Base-by-base conservation (phyloP, 371 early-diverging fungal species). In the Apophysomyces sp. region DNA sequence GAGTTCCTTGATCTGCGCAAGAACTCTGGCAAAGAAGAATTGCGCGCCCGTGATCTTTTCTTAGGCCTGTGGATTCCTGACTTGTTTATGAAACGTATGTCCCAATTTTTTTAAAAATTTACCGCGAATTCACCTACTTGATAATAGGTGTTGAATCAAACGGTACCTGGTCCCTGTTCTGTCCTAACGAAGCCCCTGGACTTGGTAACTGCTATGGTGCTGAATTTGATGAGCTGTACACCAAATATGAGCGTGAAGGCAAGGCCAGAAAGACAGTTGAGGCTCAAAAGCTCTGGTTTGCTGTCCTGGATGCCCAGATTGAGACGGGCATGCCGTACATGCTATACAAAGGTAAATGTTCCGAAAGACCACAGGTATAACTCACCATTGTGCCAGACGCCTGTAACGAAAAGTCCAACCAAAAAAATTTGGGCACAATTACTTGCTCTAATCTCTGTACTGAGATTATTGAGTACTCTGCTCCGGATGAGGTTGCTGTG, bases 291-390 rank as follows among this genome's bases (percentile, higher is more conserved):
- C 85, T 99, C 28, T 99, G 99, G 99, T 96, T 91, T 73, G 96
- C 98, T 6, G 98, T 99, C 60, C 67, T 99, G 40, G 98, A 98
- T 60, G 79, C 98, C 3, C 99, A 99, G 81, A 96, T 96, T 37
- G 99, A 99, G 80, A 99, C 99, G 12, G 99, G 99, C 29, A 98
- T 92, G 41, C 99, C 99, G 0, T 99, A 94, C 79, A 99, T 99
- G 94, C 88, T 98, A 29, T 99, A 99, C 89, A 99, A 99, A 88
- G 99, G 99, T 84, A 65, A 60, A 57, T 29, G 27, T 34, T 13
- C 3, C 1, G 32, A 41, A 24, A n/a, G 15, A 16, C n/a, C 41
- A 37, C 29, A 3, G 11, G 5, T 37, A 13, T 12, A 18, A 26
- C 13, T 29, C 39, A 12, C 52, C 11, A 24, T 24, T 6, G 3